Evolutionary conservation across 257 asterid genomes (phyloP).

Genomic region (Lycium barbarum): DNA sequence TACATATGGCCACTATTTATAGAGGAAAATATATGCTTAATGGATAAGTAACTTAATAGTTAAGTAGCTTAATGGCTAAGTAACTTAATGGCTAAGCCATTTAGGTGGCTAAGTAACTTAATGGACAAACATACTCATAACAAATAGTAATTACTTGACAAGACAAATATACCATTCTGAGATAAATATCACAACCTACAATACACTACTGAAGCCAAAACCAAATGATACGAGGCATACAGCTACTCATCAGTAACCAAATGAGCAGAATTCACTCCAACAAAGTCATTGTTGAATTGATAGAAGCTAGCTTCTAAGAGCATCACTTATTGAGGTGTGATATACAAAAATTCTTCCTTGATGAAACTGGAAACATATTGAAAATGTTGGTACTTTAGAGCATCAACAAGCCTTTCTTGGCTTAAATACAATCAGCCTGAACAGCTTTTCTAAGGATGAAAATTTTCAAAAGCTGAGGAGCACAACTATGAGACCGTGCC

Average conservation of each 20-base stretch:
- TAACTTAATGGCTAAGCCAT: too few species aligned
- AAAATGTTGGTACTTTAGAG: slow-evolving; percentile 23
- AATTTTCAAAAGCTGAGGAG: neutral
- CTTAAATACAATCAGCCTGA: neutral
- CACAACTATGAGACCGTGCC: neutral
- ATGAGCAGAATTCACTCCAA: neutral
- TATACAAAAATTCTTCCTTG: neutral
- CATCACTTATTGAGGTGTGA: neutral
- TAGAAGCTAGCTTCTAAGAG: neutral
- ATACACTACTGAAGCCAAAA: slow-evolving; percentile 5
- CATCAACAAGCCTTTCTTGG: slow-evolving; percentile 14
- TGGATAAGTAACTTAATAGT: too few species aligned
- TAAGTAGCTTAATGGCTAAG: too few species aligned
- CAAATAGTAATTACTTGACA: too few species aligned
- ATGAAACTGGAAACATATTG: neutral
- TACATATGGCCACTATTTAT: too few species aligned
- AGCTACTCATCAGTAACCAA: neutral
- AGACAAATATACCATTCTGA: too few species aligned
- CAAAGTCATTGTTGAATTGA: neutral
- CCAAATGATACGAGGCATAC: neutral
- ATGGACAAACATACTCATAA: too few species aligned
- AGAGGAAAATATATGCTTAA: too few species aligned
- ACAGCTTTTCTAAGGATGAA: neutral
- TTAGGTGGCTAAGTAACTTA: too few species aligned
- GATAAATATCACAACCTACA: too few species aligned